Evolutionary conservation across 2,329 filamentous ascomycete genomes (phyloP).

Genomic region (Chaetomium sp.): DNA sequence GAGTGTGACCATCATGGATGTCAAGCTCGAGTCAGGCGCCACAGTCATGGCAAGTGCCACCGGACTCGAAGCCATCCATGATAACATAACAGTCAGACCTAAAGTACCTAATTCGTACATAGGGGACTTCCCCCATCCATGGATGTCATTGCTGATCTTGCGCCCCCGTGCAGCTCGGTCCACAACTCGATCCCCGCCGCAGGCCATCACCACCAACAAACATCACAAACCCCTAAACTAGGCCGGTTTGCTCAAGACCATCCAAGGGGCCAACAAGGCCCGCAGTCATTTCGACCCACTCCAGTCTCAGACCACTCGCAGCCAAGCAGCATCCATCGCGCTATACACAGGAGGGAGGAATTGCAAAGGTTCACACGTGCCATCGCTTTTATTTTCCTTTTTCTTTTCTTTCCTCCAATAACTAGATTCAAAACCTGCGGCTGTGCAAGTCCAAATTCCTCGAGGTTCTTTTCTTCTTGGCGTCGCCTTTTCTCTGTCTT

Average conservation of each 20-base stretch:
- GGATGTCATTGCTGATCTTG: slow-evolving; percentile 1
- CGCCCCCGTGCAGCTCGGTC: background rate
- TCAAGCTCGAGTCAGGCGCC: background rate
- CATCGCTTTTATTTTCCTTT: background rate
- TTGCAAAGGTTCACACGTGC: background rate
- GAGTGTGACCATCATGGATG: background rate
- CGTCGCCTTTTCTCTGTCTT: background rate
- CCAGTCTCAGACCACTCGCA: background rate
- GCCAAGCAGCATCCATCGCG: background rate
- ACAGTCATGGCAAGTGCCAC: background rate
- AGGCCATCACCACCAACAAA: background rate
- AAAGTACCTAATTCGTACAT: too few species aligned
- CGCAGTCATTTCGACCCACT: slow-evolving; percentile 1
- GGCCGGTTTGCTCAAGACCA: background rate
- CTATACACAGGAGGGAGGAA: background rate
- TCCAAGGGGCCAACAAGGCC: background rate
- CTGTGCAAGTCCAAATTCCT: background rate
- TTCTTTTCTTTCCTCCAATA: background rate
- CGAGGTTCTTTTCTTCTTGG: background rate
- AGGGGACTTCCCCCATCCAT: too few species aligned
- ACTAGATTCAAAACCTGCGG: background rate
- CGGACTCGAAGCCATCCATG: background rate
- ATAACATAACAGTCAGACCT: too few species aligned
- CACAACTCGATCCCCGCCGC: background rate
- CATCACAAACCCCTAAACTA: background rate